Base-by-base conservation (phyloP, 2,329 filamentous ascomycete genomes). In the Bimuria novae-zelandiae region DNA sequence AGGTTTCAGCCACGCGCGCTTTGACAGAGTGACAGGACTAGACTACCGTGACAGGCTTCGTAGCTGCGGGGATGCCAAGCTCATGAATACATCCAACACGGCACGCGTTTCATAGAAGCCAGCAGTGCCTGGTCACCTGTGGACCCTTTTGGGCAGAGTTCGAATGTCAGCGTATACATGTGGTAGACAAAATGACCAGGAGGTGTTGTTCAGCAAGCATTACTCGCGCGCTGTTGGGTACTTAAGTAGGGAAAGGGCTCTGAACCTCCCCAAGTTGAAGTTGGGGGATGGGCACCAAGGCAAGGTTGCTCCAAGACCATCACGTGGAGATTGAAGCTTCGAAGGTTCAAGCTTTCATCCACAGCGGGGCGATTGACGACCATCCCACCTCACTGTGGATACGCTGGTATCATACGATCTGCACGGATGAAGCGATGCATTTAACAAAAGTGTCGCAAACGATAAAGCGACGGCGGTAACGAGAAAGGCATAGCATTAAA, bases 61-160 rank as follows among this genome's bases (percentile, higher is more conserved):
- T 14, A 36, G 19, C 23, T 30, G 23, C 32, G 45, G 44, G 23
- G 10, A 23, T 45, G 58, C 58, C 49, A 56, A 57, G 56, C 46
- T 7, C 10, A 17, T 43, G 14, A 39, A 55, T 27, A 32, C 19
- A 17, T 51, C 36, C 42, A 45, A 58, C 16, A 52, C 57, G 25
- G 32, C 57, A 17, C 21, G 21, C 36, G 57, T 60, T 60, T 60
- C 57, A 58, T 19, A 12, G 37, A 41, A 27, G 35, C 45, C 11
- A 51, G 36, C 36, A 3, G 45, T 42, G 23, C 47, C 32, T 46
- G 30, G 23, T 21, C n/a, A 32, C 14, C n/a, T n/a, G n/a, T n/a
- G n/a, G n/a, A 14, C 14, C 32, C 12, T 32, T 49, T 21, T 25
- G 19, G 27, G 25, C 16, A 7, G 21, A 3, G 16, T 23, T 42